phyloP scores from a whole-genome alignment of 2,329 filamentous ascomycete genomes.

The Diplodia mutila region DNA sequence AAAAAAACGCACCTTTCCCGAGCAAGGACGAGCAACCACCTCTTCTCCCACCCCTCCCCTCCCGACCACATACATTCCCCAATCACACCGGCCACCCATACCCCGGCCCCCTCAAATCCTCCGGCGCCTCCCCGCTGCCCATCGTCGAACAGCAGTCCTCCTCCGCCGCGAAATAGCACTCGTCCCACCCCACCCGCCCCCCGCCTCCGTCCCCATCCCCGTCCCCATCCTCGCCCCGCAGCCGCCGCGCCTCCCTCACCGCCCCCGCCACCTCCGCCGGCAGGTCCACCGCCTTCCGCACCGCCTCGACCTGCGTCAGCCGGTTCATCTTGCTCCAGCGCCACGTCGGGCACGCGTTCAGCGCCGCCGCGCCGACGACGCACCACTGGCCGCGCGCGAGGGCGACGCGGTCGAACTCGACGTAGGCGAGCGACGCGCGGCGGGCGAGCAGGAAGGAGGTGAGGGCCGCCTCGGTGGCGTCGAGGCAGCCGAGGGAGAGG shows the following conservation, averaged over 20 bases:
- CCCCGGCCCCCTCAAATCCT: not conserved
- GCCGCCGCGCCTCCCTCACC: not conserved
- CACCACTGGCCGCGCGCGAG: not conserved
- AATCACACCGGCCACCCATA: not conserved
- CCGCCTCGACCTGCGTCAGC: not conserved
- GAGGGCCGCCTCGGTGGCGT: not conserved
- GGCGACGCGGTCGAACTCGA: constrained; percentile 9
- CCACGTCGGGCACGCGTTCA: not conserved
- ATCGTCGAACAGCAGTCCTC: not conserved
- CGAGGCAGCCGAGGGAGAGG: constrained; percentile 1
- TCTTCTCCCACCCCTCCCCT: too few species aligned
- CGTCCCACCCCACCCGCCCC: not conserved
- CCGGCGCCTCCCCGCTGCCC: too few species aligned
- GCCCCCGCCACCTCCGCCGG: not conserved
- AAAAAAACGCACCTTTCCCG: too few species aligned
- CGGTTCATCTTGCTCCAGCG: not conserved
- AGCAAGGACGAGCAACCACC: too few species aligned
- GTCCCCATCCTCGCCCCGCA: not conserved
- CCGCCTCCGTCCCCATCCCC: not conserved
- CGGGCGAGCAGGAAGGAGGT: not conserved
- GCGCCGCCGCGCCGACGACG: not conserved
- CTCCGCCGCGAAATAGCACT: not conserved
- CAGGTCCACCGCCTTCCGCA: not conserved
- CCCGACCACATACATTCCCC: too few species aligned
- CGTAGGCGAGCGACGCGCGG: not conserved